Evolutionary conservation across 1,139 yeast genomes (phyloP).

Genomic region (Pichia sp.): DNA sequence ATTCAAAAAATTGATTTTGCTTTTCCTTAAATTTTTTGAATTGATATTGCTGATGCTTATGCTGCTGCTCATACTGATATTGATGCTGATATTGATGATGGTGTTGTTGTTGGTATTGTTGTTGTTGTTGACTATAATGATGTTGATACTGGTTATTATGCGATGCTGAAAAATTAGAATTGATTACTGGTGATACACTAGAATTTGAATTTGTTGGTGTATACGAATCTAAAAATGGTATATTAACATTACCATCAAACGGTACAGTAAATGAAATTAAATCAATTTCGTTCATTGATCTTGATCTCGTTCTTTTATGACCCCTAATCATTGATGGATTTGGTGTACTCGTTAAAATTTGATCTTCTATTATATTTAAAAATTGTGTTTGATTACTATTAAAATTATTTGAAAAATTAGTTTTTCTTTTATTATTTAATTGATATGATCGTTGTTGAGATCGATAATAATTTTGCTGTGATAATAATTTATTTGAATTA

Average conservation of each 20-base stretch:
- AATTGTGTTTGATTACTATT: no score
- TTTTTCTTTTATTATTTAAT: no score
- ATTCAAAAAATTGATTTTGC: no score
- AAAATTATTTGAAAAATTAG: no score
- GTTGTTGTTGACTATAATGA: neutral
- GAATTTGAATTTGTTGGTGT: constrained; percentile 11
- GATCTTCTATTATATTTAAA: no score
- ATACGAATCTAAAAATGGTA: constrained; percentile 3
- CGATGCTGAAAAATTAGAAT: neutral
- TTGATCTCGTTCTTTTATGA: constrained; percentile 30
- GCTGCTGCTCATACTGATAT: neutral
- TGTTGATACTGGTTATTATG: no score
- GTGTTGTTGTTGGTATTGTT: neutral
- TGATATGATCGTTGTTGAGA: no score
- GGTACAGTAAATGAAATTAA: constrained; percentile 4
- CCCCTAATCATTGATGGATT: constrained; percentile 15
- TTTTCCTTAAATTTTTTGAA: neutral
- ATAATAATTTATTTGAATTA: no score
- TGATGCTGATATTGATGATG: neutral
- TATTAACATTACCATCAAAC: neutral
- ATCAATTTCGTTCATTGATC: constrained; percentile 29
- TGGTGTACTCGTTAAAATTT: constrained; percentile 1
- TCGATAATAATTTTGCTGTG: no score
- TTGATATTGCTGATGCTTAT: no score
- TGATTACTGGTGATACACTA: neutral